phyloP scores from a whole-genome alignment of 257 asterid genomes.

The Anisodus tanguticus region DNA sequence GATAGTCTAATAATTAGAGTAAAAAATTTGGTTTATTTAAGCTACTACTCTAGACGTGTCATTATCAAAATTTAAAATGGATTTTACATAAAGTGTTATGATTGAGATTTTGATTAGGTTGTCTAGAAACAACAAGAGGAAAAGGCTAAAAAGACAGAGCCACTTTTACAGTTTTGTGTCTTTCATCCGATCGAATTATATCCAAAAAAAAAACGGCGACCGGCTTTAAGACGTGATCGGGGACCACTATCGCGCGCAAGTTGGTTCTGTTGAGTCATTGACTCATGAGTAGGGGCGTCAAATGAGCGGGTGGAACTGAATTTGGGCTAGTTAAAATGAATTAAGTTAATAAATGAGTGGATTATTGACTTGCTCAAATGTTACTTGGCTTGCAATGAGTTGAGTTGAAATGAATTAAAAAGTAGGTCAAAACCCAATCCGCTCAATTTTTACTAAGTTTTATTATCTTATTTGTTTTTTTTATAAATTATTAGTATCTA shows the following conservation, averaged over 20 bases:
- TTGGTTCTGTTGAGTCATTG: not conserved
- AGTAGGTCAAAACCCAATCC: no score
- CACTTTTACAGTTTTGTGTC: not conserved
- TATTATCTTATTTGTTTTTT: no score
- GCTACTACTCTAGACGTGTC: not conserved
- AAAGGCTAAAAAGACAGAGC: not conserved
- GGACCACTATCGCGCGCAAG: slow-evolving; percentile 2
- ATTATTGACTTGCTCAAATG: no score
- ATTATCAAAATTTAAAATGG: not conserved
- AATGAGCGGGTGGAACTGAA: no score
- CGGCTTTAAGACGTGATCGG: not conserved
- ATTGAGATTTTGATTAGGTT: slow-evolving; percentile 1
- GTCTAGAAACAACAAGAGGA: not conserved
- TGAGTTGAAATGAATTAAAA: no score
- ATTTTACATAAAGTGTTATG: not conserved
- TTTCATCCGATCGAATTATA: not conserved
- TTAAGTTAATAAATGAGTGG: no score
- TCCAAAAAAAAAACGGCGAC: not conserved
- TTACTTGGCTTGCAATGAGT: no score
- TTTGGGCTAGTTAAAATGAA: no score
- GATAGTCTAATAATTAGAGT: not conserved
- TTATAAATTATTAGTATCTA: no score
- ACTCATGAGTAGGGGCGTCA: not conserved
- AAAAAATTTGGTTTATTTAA: slow-evolving; percentile 7
- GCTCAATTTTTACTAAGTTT: no score